Conservation (phyloP, 805 yeast genomes). For the Kuraishia ogatae region DNA sequence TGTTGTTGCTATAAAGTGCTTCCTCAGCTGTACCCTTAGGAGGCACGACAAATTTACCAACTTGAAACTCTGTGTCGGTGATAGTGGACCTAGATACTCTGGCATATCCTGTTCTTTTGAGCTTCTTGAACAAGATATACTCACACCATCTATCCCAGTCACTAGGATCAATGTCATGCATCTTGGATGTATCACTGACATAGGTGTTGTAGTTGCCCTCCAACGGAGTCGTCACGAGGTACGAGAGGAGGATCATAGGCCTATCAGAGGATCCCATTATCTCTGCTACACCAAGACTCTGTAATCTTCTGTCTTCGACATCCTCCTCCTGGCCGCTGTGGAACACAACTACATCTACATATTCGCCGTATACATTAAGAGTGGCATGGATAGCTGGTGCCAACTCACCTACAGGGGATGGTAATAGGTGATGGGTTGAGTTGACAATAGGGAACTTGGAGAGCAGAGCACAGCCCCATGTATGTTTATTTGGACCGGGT, state of each 20-base stretch:
- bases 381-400: conserved; percentile 99
- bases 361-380: conserved; percentile 78
- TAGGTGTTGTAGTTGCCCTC: conserved; percentile 89
- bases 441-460: conserved; percentile 91
- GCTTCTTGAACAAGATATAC: conserved; percentile 80
- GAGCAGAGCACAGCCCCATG: conserved; percentile 93
- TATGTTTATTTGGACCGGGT: conserved; percentile 96
- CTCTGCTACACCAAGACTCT: conserved; percentile 64
- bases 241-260: conserved; percentile 84
- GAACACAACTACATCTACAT: conserved; percentile 90
- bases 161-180: conserved; percentile 87
- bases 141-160: conserved; percentile 99
- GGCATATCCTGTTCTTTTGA: conserved; percentile 88
- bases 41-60: conserved; percentile 77
- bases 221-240: conserved; percentile 80
- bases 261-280: conserved; percentile 76
- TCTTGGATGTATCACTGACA: conserved; percentile 74
- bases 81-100: conserved; percentile 88
- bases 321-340: conserved; percentile 99
- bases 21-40: conserved; percentile 11
- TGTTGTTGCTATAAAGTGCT: conserved; percentile 26
- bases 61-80: conserved; percentile 95
- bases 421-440: conserved; percentile 85
- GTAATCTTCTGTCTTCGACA: conserved; percentile 84
- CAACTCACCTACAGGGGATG: conserved; percentile 95